phyloP scores from a whole-genome alignment of 805 yeast species.

The Spathaspora hagerdaliae region DNA sequence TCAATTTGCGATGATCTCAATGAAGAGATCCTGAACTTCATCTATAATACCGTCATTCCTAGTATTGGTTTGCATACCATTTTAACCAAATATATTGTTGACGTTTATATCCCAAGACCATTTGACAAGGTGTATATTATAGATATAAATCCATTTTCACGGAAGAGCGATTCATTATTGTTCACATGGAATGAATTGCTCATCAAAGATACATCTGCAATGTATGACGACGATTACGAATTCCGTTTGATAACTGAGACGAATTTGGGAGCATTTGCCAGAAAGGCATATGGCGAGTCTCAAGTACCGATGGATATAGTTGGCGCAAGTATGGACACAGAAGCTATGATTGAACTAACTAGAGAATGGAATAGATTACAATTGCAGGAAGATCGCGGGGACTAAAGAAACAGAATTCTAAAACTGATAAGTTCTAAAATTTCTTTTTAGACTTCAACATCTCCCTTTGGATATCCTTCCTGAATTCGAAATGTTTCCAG shows the following conservation, averaged over 20 bases:
- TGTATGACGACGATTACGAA: constrained; percentile 36
- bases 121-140: constrained; percentile 61
- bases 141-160: constrained; percentile 82
- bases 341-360: constrained; percentile 40
- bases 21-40: constrained; percentile 50
- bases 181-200: constrained; percentile 82
- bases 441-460: too few species aligned
- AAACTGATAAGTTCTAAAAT: too few species aligned
- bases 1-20: constrained; percentile 46
- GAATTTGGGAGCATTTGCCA: constrained; percentile 71
- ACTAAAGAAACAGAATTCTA: too few species aligned
- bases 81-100: constrained; percentile 56
- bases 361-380: constrained; percentile 8
- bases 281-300: constrained; percentile 82
- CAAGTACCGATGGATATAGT: constrained; percentile 91
- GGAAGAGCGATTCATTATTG: constrained; percentile 73
- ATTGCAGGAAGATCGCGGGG: background rate
- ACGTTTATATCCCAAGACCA: constrained; percentile 79
- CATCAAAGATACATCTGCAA: constrained; percentile 21
- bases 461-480: too few species aligned
- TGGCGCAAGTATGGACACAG: constrained; percentile 71
- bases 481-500: too few species aligned
- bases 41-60: constrained; percentile 35
- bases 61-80: constrained; percentile 14
- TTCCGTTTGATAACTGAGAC: constrained; percentile 66